Evolutionary conservation across 331 rosid genomes (phyloP).

Genomic region (Prunus yedoensis): DNA sequence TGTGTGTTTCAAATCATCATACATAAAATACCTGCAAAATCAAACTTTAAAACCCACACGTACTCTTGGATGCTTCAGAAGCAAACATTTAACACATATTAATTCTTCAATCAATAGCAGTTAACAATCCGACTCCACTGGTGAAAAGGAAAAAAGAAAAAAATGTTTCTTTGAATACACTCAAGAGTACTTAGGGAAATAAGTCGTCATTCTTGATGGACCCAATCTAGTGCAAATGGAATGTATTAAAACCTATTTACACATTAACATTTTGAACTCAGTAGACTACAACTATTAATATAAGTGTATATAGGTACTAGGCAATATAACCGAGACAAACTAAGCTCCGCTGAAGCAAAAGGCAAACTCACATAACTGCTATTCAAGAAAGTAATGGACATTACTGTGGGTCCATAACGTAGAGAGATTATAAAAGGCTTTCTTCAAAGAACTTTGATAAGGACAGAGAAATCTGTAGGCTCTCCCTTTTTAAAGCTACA

Average conservation of each 20-base stretch:
- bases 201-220: not conserved
- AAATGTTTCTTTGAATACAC: not conserved
- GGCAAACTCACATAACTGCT: not conserved
- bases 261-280: not conserved
- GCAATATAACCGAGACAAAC: not conserved
- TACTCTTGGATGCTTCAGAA: not conserved
- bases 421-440: not conserved
- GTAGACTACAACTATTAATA: not conserved
- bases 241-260: not conserved
- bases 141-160: not conserved
- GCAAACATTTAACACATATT: not conserved
- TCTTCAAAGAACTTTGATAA: not conserved
- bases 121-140: not conserved
- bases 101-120: not conserved
- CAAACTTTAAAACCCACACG: not conserved
- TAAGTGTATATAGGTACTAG: not conserved
- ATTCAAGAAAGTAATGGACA: not conserved
- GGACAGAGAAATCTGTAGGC: not conserved
- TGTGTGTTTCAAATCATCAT: slow-evolving; percentile 70
- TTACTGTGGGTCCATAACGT: not conserved
- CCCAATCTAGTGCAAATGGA: not conserved
- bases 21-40: slow-evolving; percentile 90
- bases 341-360: not conserved
- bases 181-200: not conserved
- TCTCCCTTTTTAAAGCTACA: not conserved